Percentiles rank a stretch among this genome's conserved stretches.
Evolutionary conservation across 2,329 filamentous ascomycete species (phyloP).

Genomic region (Stagonosporopsis cucurbitacearum): DNA sequence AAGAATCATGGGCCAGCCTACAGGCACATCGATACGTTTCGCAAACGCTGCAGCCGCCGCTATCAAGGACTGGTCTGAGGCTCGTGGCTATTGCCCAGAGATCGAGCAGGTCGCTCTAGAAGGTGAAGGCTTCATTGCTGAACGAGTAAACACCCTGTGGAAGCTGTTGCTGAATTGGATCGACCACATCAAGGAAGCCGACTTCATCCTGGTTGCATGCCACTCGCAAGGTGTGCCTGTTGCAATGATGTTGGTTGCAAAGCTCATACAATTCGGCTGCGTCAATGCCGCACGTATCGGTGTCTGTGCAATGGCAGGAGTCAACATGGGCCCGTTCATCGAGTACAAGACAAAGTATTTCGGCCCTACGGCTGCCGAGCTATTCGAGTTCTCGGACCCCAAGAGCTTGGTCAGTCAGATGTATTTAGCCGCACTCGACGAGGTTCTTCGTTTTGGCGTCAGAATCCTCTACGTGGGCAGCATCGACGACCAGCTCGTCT

Average conservation of each 20-base stretch:
- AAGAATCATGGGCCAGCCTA: conserved; percentile 92
- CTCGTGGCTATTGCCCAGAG: conserved; percentile 71
- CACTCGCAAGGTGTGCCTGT: conserved; percentile 97
- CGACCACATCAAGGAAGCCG: conserved; percentile 83
- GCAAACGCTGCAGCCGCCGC: conserved; percentile 84
- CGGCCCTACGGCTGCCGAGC: conserved; percentile 87
- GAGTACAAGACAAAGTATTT: conserved; percentile 91
- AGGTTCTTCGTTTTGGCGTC: conserved; percentile 77
- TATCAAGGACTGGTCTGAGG: conserved; percentile 81
- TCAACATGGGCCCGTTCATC: conserved; percentile 89
- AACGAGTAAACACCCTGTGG: conserved; percentile 92
- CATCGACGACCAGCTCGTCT: conserved; percentile 96
- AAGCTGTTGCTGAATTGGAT: conserved; percentile 94
- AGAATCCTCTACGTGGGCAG: conserved; percentile 89
- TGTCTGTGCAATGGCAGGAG: conserved; percentile 87
- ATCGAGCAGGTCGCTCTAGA: conserved; percentile 95
- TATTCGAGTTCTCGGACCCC: conserved; percentile 90
- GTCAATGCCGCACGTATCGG: conserved; percentile 76
- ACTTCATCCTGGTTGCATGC: conserved; percentile 89
- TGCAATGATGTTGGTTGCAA: conserved; percentile 87
- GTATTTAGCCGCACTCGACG: conserved; percentile 77
- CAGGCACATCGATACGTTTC: conserved; percentile 92
- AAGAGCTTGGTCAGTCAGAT: conserved; percentile 81
- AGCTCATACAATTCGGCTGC: conserved; percentile 88
- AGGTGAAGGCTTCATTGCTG: conserved; percentile 89